These are phyloP conservation scores for Quercus lobata DNA, from an alignment of 331 rosid species.

Conservation along the genomic window DNA sequence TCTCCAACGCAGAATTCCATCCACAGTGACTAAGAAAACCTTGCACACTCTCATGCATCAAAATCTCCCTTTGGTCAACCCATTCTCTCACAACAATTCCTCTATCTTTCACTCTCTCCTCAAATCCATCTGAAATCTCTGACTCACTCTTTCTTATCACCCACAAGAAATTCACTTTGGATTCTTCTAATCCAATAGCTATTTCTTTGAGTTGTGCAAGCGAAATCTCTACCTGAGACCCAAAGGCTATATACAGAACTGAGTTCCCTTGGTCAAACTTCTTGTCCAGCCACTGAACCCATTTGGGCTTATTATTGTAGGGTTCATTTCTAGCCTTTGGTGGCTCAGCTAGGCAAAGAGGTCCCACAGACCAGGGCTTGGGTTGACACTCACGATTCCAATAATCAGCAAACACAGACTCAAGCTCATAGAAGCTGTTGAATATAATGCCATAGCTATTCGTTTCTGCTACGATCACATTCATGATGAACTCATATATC, in stretches of 20 bases:
- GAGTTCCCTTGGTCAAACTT: conserved; percentile 15
- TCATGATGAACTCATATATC: neutral
- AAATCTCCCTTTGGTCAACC: conserved; percentile 47
- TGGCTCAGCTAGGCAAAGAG: conserved; percentile 25
- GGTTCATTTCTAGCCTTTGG: neutral
- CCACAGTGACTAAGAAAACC: conserved; percentile 60
- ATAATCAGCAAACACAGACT: conserved; percentile 37
- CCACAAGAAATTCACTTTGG: conserved; percentile 46
- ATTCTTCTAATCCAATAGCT: conserved; percentile 41
- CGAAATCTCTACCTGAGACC: conserved; percentile 45
- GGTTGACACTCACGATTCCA: neutral
- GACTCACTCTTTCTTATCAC: conserved; percentile 24
- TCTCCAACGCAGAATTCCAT: conserved; percentile 56
- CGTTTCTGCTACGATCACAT: rapidly evolving
- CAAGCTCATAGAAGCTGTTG: conserved; percentile 51
- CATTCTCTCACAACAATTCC: conserved; percentile 55
- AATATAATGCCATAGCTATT: conserved; percentile 28
- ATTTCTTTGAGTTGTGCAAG: conserved; percentile 38
- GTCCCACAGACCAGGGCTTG: conserved; percentile 46
- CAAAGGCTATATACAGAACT: conserved; percentile 57
- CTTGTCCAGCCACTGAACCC: conserved; percentile 48
- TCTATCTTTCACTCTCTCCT: conserved; percentile 39
- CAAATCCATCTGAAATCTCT: conserved; percentile 10
- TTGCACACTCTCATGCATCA: conserved; percentile 32
- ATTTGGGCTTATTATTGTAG: neutral